Conservation (phyloP, 2,329 filamentous ascomycete genomes). For the Penicillium sp. region DNA sequence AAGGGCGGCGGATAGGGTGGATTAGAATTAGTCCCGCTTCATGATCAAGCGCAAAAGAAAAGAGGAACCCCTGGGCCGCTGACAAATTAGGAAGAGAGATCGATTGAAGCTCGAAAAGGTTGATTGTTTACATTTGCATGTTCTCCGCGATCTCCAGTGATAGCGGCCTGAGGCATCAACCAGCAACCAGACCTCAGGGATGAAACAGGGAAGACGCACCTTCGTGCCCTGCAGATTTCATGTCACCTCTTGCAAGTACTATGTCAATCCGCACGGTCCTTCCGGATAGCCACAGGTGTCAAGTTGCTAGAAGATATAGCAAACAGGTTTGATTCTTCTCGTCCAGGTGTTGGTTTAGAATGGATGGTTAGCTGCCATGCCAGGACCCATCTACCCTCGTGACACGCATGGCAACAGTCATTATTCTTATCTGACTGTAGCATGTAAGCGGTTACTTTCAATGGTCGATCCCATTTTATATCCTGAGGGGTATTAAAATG, state of each 20-base stretch:
- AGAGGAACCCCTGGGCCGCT: background rate
- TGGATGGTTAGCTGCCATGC: background rate
- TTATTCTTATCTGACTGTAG: background rate
- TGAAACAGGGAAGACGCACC: background rate
- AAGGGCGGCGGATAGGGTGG: constrained; percentile 4
- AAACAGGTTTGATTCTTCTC: background rate
- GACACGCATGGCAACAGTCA: background rate
- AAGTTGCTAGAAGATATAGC: background rate
- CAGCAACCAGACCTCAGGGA: no score
- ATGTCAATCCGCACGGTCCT: background rate
- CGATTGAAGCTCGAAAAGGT: constrained; percentile 8
- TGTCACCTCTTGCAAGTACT: background rate
- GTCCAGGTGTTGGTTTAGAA: background rate
- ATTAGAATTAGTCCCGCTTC: constrained; percentile 7
- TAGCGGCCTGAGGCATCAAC: constrained; percentile 17
- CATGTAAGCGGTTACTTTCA: no score
- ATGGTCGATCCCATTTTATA: background rate
- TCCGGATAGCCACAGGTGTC: background rate
- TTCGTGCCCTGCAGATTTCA: background rate
- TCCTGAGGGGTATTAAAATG: no score
- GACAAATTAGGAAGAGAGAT: background rate
- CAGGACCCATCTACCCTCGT: background rate
- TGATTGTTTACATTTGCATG: constrained; percentile 21
- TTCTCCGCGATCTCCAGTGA: constrained; percentile 9
- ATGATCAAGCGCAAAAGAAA: background rate